Evolutionary conservation across 371 early-diverging fungal genomes (phyloP), one percentile per base, ranked within the genome.

Genomic region (Vairimorpha ceranae): DNA sequence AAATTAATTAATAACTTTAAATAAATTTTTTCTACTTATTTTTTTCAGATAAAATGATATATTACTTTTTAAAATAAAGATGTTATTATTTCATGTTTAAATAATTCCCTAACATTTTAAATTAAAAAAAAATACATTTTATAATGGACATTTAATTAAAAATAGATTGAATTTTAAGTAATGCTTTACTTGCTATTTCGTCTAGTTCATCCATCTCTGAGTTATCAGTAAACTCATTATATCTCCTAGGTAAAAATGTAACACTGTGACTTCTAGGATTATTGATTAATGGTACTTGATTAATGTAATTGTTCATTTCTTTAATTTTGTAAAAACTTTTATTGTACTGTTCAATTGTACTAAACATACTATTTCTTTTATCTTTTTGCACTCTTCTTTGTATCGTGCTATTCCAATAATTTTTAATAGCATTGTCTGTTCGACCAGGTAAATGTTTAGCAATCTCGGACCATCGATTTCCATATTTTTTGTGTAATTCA

Each of bases 371-470:
- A 25, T 80, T 60, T 56, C 66, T 67, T 41, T 48, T 72, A 14
- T 25, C 35, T 35, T 72, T 83, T 14, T 64, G 59, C 15, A 36
- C 60, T 54, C 77, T 80, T 65, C 81, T 77, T 36, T 78, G 75
- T 73, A 83, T 81, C 27, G 77, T 75, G 60, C 77, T 79, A 65
- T 85, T 82, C 80, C 82, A 85, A 46, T 78, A 80, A 67, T 85
- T 85, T 65, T 85, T 85, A 32, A 85, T 81, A 43, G 85, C 70
- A 75, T 85, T 85, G 67, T 85, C 85, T 27, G 85, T 83, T 68
- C 85, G 65, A 27, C 84, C 84, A 10, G 82, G 84, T 17, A 85
- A 69, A 45, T 80, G 70, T 66, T 76, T 78, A 0, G 82, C 78
- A 30, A 85, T 85, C 69, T 81, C 76, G 4, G 76, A 78, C 85